Evolutionary conservation across 345 rosid species (phyloP).

Genomic region (Iberis pinnata): DNA sequence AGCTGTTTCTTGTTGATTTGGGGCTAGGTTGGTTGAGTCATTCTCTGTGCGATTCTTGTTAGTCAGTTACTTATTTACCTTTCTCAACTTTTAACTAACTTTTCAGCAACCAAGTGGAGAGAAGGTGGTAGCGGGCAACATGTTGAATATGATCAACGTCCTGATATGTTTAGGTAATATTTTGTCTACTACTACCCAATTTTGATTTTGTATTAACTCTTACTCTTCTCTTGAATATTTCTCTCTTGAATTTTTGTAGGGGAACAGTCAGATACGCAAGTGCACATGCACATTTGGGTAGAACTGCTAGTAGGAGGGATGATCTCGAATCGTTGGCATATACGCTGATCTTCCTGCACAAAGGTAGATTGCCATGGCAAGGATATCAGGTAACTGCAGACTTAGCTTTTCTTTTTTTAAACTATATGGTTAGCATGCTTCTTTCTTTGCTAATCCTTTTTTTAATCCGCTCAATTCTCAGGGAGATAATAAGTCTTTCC

Average conservation of each 20-base stretch:
- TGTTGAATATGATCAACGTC: constrained; percentile 97
- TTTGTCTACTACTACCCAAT: constrained; percentile 4
- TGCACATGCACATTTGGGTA: constrained; percentile 95
- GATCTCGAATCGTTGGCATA: constrained; percentile 98
- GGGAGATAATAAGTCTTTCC: constrained; percentile 98
- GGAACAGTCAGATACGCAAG: constrained; percentile 99
- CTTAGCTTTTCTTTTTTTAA: constrained; percentile 8
- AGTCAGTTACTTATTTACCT: constrained; percentile 14
- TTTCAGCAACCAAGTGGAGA: constrained; percentile 91
- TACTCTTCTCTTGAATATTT: constrained; percentile 1
- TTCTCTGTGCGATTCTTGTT: constrained; percentile 18
- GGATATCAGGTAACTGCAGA: constrained; percentile 75
- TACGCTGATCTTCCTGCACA: constrained; percentile 82
- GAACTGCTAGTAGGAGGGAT: constrained; percentile 97
- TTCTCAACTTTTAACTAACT: constrained; percentile 3
- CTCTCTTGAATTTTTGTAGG: constrained; percentile 35
- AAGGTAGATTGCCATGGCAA: constrained; percentile 98
- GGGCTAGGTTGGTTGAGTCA: constrained; percentile 53
- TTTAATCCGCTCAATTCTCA: constrained; percentile 34
- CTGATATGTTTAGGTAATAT: constrained; percentile 88
- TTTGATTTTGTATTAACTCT: neutral
- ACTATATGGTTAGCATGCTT: constrained; percentile 4
- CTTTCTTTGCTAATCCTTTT: constrained; percentile 18
- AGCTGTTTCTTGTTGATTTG: constrained; percentile 84
- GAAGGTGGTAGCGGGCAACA: constrained; percentile 68